Percentiles rank a stretch among this genome's conserved stretches.
Conservation (phyloP, 1,284 basidiomycete species). For the Jaminaea rosea region DNA sequence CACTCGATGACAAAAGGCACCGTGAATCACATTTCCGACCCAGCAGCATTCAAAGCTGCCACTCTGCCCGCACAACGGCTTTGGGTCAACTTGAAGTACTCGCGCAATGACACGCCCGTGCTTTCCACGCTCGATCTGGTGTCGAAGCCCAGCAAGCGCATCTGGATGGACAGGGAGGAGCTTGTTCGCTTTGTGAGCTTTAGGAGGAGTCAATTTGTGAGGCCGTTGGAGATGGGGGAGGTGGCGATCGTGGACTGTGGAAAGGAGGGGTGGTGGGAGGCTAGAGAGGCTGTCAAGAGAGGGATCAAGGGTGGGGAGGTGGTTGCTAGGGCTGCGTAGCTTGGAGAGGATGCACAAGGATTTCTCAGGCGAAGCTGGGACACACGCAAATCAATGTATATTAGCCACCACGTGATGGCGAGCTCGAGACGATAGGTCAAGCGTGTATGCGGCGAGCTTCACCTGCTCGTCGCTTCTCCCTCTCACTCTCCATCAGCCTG, state of each 20-base stretch:
- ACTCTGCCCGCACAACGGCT: slow-evolving; percentile 50
- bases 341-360: too few species aligned
- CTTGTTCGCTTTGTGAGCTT: slow-evolving; percentile 60
- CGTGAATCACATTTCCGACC: slow-evolving; percentile 53
- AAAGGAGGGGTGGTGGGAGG: slow-evolving; percentile 51
- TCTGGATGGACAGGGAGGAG: slow-evolving; percentile 65
- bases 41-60: slow-evolving; percentile 41
- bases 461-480: too few species aligned
- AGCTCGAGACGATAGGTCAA: too few species aligned
- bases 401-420: too few species aligned
- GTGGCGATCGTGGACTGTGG: slow-evolving; percentile 67
- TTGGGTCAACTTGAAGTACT: slow-evolving; percentile 83
- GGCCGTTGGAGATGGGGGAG: slow-evolving; percentile 72
- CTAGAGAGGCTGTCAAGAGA: slow-evolving; percentile 48
- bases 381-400: too few species aligned
- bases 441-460: too few species aligned
- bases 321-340: slow-evolving; percentile 35
- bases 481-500: not conserved
- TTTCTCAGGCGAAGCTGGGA: too few species aligned
- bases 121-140: slow-evolving; percentile 64
- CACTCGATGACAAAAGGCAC: slow-evolving; percentile 72
- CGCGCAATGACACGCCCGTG: slow-evolving; percentile 67
- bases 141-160: slow-evolving; percentile 63
- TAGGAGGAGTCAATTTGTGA: slow-evolving; percentile 54
- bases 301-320: slow-evolving; percentile 47